A percentile compares a stretch with the other conserved stretches of the same genome.
These are phyloP conservation scores for Boletus speciosus DNA, from an alignment of 768 basidiomycete species.

Conservation along the genomic window DNA sequence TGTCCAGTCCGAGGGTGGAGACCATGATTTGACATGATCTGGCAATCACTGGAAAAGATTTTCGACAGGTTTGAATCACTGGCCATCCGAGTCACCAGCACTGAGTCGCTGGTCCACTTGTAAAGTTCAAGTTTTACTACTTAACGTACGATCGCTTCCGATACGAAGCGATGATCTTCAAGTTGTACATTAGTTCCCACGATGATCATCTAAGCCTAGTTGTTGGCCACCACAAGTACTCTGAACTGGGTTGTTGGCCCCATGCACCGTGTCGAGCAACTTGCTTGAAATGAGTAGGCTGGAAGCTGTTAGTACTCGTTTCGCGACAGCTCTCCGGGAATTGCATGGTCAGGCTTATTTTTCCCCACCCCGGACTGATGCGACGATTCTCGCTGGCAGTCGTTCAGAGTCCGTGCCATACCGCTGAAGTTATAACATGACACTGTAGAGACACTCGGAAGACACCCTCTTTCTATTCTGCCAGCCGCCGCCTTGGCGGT, in stretches of 20 bases:
- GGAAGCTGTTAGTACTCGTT: no score
- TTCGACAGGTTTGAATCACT: background rate
- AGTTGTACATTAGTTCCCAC: background rate
- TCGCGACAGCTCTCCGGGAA: background rate
- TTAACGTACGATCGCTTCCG: no score
- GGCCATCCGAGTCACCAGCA: background rate
- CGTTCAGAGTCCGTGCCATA: background rate
- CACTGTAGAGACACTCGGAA: background rate
- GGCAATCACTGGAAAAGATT: background rate
- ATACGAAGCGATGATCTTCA: no score
- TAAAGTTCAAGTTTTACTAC: no score
- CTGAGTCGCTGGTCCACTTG: background rate
- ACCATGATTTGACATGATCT: background rate
- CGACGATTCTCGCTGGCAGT: background rate
- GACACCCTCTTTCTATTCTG: background rate
- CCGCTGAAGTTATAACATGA: background rate
- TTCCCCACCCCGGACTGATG: background rate
- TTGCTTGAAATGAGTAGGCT: background rate
- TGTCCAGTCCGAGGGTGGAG: background rate
- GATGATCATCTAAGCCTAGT: background rate
- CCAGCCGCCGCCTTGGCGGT: constrained; percentile 3
- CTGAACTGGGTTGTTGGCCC: no score
- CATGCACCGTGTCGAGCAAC: background rate
- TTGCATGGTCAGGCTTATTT: background rate
- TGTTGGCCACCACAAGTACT: background rate